Evolutionary conservation across 768 basidiomycete genomes (phyloP), one percentile per base, ranked within the genome.

Genomic region (Phaffia australis): DNA sequence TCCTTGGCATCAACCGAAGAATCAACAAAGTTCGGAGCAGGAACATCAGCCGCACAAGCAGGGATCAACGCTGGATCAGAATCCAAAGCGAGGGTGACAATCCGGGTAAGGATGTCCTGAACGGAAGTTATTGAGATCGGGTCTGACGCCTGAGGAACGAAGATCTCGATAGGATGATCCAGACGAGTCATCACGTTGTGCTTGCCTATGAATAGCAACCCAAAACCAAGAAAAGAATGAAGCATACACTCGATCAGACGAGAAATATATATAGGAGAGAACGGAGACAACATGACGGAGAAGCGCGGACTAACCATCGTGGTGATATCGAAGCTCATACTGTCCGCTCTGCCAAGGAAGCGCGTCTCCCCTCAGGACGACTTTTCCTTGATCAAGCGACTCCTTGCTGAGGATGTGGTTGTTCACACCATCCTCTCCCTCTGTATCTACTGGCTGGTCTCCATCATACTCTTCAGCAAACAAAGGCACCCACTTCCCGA

Each of bases 381-480:
- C 81, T 7, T 79, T 80, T 1, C 93, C 91, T 11, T 42, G 35
- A 42, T 42, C 35, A 42, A 42, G 11, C 35, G 35, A 42, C 1
- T 70, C 75, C 23, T 42, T 4, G 35, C 35, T 11, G 11, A 42
- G 11, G 35, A 42, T 42, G 11, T 42, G 35, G 2, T 52, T 32
- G 9, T 49, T 47, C 50, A 64, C 11, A 16, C 70, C 69, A 11
- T 42, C 35, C 35, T 42, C 35, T 11, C 35, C 11, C 21, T 66
- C 70, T 32, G 25, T 42, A 60, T 67, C 63, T 21, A 81, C 72
- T 29, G 87, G 87, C 25, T 83, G 78, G 75, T 94, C 87, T 1
- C 91, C 94, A 66, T 94, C 87, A 88, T 90, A 97, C 74, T 94
- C 93, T 70, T 91, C 87, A 65, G 85, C 83, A 70, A 90, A 85